Evolutionary conservation across 768 basidiomycete species (phyloP).

Genomic region (Lepiota brunneoincarnata): DNA sequence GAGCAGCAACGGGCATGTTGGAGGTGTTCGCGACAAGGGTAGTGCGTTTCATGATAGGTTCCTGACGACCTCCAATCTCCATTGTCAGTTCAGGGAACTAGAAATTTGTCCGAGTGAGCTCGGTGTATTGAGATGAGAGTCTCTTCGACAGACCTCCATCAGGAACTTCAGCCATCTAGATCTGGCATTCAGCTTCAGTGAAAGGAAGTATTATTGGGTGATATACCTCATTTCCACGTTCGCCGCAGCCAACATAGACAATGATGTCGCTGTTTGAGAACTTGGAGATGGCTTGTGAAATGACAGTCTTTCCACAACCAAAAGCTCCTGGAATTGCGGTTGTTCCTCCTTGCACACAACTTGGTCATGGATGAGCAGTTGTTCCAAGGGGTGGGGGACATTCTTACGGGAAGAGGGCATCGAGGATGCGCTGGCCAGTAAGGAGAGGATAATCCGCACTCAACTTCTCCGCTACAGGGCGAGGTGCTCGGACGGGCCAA

Average conservation of each 20-base stretch:
- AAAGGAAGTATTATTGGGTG: neutral
- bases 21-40: constrained; percentile 99
- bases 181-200: constrained; percentile 6
- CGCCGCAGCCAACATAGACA: constrained; percentile 98
- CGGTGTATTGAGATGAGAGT: neutral
- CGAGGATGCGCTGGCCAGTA: constrained; percentile 96
- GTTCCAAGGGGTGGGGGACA: neutral
- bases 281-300: constrained; percentile 96
- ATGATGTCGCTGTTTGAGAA: constrained; percentile 99
- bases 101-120: constrained; percentile 3
- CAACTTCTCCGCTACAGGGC: constrained; percentile 93
- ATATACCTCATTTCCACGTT: constrained; percentile 92
- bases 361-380: neutral
- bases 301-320: constrained; percentile 98
- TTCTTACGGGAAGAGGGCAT: constrained; percentile 91
- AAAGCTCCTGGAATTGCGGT: constrained; percentile 99
- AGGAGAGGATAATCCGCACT: constrained; percentile 89
- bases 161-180: constrained; percentile 95
- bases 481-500: constrained; percentile 98
- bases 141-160: constrained; percentile 66
- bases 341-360: constrained; percentile 95
- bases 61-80: constrained; percentile 89
- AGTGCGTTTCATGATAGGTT: constrained; percentile 99
- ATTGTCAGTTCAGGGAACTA: constrained; percentile 90
- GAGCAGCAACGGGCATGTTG: constrained; percentile 99